Base-by-base conservation (phyloP, 1,284 basidiomycete species). In the Cutaneotrichosporon curvatum region DNA sequence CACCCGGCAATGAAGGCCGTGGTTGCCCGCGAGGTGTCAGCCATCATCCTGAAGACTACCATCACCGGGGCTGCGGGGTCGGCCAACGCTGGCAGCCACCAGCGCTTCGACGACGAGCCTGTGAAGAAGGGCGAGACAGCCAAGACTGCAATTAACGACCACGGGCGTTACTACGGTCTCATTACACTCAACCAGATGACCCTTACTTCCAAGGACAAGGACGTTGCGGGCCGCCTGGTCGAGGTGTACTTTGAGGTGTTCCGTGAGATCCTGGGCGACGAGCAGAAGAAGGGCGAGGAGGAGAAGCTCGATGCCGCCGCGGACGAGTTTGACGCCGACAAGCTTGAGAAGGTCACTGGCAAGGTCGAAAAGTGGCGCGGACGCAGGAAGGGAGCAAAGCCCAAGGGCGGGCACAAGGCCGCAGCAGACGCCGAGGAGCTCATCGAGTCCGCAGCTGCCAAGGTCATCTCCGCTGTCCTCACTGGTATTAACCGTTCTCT, bases 201-300 rank as follows among this genome's bases (percentile, higher is more conserved):
- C 41, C 77, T 97, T 30, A 81, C 82, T 1, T 76, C 79, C 6
- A 75, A 75, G 39, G 88, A 92, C 60, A 76, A 81, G 10, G 79
- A 80, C 0, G 85, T 92, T 7, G 87, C 91, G n/a, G 76, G 83
- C 41, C 79, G 82, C 51, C 76, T 98, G 43, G 82, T 98, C 28
- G 83, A 90, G 50, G 78, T 94, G 10, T 98, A 98, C 73, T 99
- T 98, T 64, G 85, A 92, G 73, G 79, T 98, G 60, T 99, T 99
- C 74, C 78, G 85, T 57, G 89, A 90, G 62, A 75, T 94, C 11
- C 77, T 95, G 1, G 83, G 86, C 0, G 78, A 82, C 18, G 59
- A 61, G 35, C 58, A 55, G 43, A 53, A 56, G 35, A 62, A 68
- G 37, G 60, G 68, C 40, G 62, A 70, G 32, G 62, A 65, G 43